Percentiles rank a stretch among this genome's conserved stretches.
These are phyloP conservation scores for Fusarium denticulatum DNA, from an alignment of 2,329 filamentous ascomycete genomes.

Conservation along the genomic window DNA sequence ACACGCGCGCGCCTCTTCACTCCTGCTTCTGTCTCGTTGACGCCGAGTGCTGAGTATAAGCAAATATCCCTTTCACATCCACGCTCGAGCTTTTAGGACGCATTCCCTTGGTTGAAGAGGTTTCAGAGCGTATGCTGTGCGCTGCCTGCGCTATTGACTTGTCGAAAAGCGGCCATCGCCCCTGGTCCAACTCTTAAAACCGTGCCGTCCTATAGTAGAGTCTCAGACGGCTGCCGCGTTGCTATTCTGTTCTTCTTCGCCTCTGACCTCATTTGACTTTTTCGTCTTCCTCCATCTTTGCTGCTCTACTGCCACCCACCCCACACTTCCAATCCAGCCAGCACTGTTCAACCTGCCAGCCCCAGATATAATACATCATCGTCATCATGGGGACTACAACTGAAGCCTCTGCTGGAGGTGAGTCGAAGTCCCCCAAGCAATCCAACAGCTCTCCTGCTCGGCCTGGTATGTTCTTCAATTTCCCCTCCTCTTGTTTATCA, in stretches of 20 bases:
- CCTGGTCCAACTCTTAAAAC: conserved; percentile 34
- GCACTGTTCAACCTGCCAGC: conserved; percentile 41
- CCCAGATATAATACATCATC: conserved; percentile 57
- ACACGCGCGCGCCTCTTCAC: conserved; percentile 23
- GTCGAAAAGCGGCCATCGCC: conserved; percentile 35
- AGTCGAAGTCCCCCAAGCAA: conserved; percentile 61
- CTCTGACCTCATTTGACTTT: conserved; percentile 56
- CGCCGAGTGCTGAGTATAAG: conserved; percentile 25
- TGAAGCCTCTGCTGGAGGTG: conserved; percentile 52
- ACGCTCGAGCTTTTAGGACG: conserved; percentile 15
- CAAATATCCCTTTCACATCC: conserved; percentile 3
- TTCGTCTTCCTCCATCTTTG: conserved; percentile 41
- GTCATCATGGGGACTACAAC: conserved; percentile 59
- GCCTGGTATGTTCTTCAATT: conserved; percentile 52
- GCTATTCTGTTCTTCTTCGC: conserved; percentile 41
- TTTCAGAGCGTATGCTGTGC: conserved; percentile 25
- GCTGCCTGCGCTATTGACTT: conserved; percentile 32
- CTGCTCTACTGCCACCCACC: conserved; percentile 42
- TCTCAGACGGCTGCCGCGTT: conserved; percentile 34
- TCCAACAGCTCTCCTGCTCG: conserved; percentile 54
- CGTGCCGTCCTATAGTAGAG: conserved; percentile 37
- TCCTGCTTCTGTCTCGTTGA: conserved; percentile 12
- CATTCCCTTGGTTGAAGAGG: conserved; percentile 8
- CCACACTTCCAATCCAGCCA: conserved; percentile 40
- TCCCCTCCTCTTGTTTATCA: conserved; percentile 3